Evolutionary conservation across 164 flowering plant species (phyloP), one percentile per base, ranked within the genome.

Genomic region (Magnolia officinalis): DNA sequence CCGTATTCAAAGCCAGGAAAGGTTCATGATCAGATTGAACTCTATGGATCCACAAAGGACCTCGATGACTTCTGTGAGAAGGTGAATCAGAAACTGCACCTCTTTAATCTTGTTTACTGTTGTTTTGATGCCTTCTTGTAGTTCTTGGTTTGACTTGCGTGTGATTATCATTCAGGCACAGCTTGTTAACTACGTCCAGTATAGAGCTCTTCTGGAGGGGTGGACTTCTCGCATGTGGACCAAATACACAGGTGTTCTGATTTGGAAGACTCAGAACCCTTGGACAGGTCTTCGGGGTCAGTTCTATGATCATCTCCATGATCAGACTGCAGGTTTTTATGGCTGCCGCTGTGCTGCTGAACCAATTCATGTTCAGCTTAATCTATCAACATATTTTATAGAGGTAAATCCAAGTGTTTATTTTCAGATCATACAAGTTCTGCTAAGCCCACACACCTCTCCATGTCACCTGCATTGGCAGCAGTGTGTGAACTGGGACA

Each of bases 281-380:
- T 96, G 99, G 99, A 90, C 98, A 5, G 98, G 98, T 84, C 96
- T 96, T 66, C 83, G 98, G 76, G 97, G 99, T 74, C 99, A 96
- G 80, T 92, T 96, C 75, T 96, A 94, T 84, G 99, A 96, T 84
- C 98, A 96, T 87, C 97, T 96, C 65, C 98, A 78, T 74, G 97
- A 91, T 85, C 99, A 96, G 80, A 94, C 96, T 29, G 97, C 94
- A 51, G 98, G 99, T 49, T 96, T 96, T 80, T 96, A 88, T 90
- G 99, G 98, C 68, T 92, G 97, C 75, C 95, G 97, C 51, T 82
- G 77, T 83, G 98, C 98, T 77, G 97, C 98, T 21, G 99, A 96
- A 81, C 96, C 98, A 67, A 84, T 96, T 71, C 99, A 96, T 85
- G 95, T 96, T 76, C 99, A 96, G 80, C 92, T 96, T 58, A 96